These are phyloP conservation scores for Cryptomeria japonica DNA, from an alignment of 75 land plant species.

Conservation along the genomic window DNA sequence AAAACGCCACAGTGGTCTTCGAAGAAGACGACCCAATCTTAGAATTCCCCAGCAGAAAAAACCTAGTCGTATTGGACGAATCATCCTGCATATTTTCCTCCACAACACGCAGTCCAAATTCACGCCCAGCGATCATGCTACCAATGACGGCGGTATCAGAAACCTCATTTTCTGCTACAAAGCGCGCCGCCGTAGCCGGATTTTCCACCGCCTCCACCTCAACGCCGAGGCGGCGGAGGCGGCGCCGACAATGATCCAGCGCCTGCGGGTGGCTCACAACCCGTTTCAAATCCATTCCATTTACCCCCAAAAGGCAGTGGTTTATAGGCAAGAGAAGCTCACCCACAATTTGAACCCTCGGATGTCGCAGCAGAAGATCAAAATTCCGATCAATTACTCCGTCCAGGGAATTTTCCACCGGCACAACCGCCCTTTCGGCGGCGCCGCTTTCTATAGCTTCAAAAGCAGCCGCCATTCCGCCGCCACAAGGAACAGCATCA, in stretches of 20 bases:
- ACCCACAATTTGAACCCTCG: slow-evolving; percentile 17
- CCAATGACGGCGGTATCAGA: slow-evolving; percentile 37
- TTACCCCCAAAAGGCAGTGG: slow-evolving; percentile 29
- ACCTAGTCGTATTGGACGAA: slow-evolving; percentile 25
- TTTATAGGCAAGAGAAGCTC: slow-evolving; percentile 34
- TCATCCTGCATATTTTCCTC: slow-evolving; percentile 33
- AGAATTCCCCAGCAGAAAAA: slow-evolving; percentile 15
- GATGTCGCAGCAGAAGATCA: slow-evolving; percentile 38
- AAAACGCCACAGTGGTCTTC: slow-evolving; percentile 37
- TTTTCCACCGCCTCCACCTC: slow-evolving; percentile 13
- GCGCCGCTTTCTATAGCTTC: slow-evolving; percentile 16
- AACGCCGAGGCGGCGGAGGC: not conserved
- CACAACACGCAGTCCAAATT: slow-evolving; percentile 29
- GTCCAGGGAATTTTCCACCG: slow-evolving; percentile 42
- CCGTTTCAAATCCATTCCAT: slow-evolving; percentile 7
- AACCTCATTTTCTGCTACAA: slow-evolving; percentile 18
- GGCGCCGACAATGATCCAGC: slow-evolving; percentile 18
- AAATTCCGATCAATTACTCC: slow-evolving; percentile 34
- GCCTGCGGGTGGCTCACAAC: slow-evolving; percentile 45
- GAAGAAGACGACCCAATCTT: too few relatives aligned
- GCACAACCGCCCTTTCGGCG: slow-evolving; percentile 42
- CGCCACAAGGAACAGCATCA: slow-evolving; percentile 20
- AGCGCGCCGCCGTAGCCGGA: slow-evolving; percentile 21
- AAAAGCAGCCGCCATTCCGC: slow-evolving; percentile 33
- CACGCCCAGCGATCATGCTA: slow-evolving; percentile 22